A percentile compares a stretch with the other conserved stretches of the same genome.
Conservation (phyloP, 73 alveolate genomes). For the Symbiodinium pilosum region DNA sequence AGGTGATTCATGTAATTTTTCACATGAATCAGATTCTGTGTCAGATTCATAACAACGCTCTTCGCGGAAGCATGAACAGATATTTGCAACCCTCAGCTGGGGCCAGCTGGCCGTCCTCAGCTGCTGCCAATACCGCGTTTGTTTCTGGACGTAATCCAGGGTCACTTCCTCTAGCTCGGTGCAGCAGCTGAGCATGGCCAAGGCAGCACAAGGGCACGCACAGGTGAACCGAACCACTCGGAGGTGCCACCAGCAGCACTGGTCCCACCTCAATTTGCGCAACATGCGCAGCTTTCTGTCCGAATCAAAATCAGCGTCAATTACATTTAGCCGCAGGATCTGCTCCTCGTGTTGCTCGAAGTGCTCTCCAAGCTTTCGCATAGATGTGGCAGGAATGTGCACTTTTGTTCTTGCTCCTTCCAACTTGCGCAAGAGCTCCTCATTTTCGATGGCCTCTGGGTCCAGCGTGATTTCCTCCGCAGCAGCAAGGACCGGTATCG, state of each 20-base stretch:
- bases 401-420: neutral
- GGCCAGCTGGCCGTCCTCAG: neutral
- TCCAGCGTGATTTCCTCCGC: neutral
- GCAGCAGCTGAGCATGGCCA: neutral
- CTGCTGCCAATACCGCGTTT: neutral
- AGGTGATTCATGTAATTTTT: no score
- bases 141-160: neutral
- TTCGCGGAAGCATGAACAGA: neutral
- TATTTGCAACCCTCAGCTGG: neutral
- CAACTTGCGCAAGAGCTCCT: neutral
- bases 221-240: neutral
- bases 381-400: neutral
- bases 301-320: neutral
- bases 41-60: neutral
- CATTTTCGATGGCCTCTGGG: neutral
- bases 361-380: neutral
- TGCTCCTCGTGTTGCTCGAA: neutral
- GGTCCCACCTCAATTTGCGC: neutral
- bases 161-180: neutral
- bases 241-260: neutral
- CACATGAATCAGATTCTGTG: neutral
- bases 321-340: neutral
- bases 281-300: no score
- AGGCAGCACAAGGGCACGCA: neutral
- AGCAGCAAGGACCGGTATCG: neutral